These are phyloP conservation scores for Lecanicillium sp. DNA, from an alignment of 2,329 filamentous ascomycete species.

Conservation along the genomic window DNA sequence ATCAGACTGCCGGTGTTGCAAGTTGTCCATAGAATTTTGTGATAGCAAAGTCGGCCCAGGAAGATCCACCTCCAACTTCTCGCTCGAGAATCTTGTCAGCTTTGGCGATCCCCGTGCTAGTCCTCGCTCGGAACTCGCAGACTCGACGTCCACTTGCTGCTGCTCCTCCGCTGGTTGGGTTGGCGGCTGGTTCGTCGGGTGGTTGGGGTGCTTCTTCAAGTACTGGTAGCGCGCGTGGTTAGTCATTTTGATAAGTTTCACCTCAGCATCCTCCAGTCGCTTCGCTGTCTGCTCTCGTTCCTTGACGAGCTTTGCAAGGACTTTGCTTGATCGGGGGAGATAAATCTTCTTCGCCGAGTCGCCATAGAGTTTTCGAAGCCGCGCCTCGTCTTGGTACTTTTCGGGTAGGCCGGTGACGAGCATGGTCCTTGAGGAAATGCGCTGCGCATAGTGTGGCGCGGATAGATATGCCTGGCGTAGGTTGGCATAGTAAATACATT, in stretches of 20 bases:
- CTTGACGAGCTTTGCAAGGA: slow-evolving; percentile 74
- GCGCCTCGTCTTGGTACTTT: slow-evolving; percentile 69
- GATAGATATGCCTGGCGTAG: slow-evolving; percentile 90
- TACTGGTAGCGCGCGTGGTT: slow-evolving; percentile 64
- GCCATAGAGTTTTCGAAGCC: slow-evolving; percentile 74
- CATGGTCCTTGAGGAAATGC: slow-evolving; percentile 85
- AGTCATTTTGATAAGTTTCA: slow-evolving; percentile 73
- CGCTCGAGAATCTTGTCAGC: background rate
- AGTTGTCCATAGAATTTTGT: slow-evolving; percentile 3
- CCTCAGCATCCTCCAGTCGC: slow-evolving; percentile 80
- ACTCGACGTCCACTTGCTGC: background rate
- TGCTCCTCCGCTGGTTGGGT: background rate
- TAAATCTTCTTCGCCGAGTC: slow-evolving; percentile 76
- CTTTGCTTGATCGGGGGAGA: slow-evolving; percentile 70
- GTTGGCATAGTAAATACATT: slow-evolving; percentile 89
- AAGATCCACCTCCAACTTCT: slow-evolving; percentile 7
- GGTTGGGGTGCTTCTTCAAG: slow-evolving; percentile 9
- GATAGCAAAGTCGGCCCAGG: slow-evolving; percentile 10
- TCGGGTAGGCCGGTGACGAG: slow-evolving; percentile 84
- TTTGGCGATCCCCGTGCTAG: background rate
- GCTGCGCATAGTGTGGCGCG: slow-evolving; percentile 72
- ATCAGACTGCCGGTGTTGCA: slow-evolving; percentile 4
- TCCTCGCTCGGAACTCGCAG: background rate
- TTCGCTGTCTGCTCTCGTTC: slow-evolving; percentile 74
- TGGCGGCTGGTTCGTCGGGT: slow-evolving; percentile 7